Evolutionary conservation across 192 early-diverging fungal genomes (phyloP).

Genomic region (Glomus cerebriforme): DNA sequence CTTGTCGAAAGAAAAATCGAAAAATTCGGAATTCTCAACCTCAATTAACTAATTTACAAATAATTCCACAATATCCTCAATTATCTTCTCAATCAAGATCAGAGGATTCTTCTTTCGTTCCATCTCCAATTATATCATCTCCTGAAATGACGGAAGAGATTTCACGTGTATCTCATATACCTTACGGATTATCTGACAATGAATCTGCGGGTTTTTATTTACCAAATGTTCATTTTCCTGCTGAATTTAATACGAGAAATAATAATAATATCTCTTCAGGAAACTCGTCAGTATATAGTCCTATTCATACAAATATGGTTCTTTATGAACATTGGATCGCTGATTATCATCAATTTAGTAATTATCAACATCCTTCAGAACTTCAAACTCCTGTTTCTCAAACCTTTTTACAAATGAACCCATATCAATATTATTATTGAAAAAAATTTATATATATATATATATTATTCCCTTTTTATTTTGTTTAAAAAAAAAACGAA

Average conservation of each 20-base stretch:
- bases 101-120: neutral
- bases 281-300: neutral
- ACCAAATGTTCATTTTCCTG: neutral
- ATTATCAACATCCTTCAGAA: neutral
- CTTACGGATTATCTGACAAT: neutral
- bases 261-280: neutral
- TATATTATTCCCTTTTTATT: neutral
- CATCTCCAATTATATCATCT: neutral
- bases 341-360: neutral
- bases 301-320: neutral
- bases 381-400: neutral
- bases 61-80: neutral
- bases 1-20: neutral
- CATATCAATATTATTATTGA: neutral
- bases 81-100: neutral
- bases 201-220: neutral
- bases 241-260: neutral
- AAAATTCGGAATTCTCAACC: neutral
- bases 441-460: neutral
- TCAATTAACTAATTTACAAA: neutral
- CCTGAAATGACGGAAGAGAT: neutral
- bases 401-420: neutral
- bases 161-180: neutral
- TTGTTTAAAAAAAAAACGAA: too few species aligned
- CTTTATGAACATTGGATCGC: neutral